Conservation (phyloP, 2,329 filamentous ascomycete genomes). For the Xylaria sp. region DNA sequence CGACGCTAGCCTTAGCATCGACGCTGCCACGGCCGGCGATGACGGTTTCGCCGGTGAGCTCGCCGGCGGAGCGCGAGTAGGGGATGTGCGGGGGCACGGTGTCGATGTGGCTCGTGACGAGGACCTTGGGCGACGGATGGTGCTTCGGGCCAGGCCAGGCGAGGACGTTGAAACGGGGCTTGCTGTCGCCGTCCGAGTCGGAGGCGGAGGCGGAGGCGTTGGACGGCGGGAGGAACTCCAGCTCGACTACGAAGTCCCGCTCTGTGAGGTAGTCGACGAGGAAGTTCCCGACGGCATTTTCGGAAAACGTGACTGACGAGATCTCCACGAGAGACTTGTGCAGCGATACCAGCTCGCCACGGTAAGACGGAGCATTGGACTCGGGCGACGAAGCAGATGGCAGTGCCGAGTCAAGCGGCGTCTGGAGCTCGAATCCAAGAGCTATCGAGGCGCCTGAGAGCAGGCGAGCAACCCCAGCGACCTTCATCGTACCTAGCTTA, state of each 20-base stretch:
- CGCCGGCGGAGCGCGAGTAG: conserved; percentile 66
- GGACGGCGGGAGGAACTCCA: conserved; percentile 54
- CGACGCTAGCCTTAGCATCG: conserved; percentile 76
- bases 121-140: conserved; percentile 63
- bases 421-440: background rate
- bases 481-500: conserved; percentile 28
- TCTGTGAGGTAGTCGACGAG: conserved; percentile 72
- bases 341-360: conserved; percentile 70
- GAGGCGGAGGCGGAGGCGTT: conserved; percentile 44
- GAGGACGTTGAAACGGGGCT: conserved; percentile 76
- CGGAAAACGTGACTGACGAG: conserved; percentile 76
- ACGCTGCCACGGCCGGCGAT: conserved; percentile 80
- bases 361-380: conserved; percentile 51
- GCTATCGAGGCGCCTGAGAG: conserved; percentile 23
- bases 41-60: conserved; percentile 56
- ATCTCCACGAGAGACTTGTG: conserved; percentile 81
- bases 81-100: conserved; percentile 78
- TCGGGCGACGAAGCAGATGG: background rate
- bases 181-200: conserved; percentile 34
- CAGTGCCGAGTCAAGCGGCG: background rate
- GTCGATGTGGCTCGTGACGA: conserved; percentile 87
- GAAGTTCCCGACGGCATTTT: conserved; percentile 74
- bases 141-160: conserved; percentile 68
- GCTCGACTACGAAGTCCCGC: conserved; percentile 56
- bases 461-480: conserved; percentile 18